Base-by-base conservation (phyloP, 1,284 basidiomycete genomes). In the Phaffia rhodozyma region DNA sequence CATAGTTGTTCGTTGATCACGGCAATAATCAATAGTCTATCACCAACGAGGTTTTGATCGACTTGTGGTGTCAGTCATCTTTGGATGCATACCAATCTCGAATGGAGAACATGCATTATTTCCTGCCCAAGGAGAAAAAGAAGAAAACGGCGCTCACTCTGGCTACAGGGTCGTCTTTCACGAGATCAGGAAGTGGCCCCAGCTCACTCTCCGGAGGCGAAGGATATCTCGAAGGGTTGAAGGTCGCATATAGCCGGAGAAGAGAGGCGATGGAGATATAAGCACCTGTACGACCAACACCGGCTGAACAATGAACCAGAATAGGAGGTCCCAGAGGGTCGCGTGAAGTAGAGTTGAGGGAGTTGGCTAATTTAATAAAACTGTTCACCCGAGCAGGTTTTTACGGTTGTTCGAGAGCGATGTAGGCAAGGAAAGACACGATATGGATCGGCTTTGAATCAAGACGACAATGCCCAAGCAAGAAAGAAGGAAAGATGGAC, bases 251-350 rank as follows among this genome's bases (percentile, higher is more conserved):
- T 11, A 58, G 51, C 7, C 62, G 62, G 25, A 32, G 38, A 50
- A 63, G 62, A n/a, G 62, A 70, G 2, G 71, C 67, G 34, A 73
- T 69, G 11, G 75, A 71, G 57, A 77, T 74, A 54, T 74, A 70
- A 1, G 77, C 76, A 3, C 77, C 77, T 3, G 75, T 77, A 6
- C 77, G 69, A 7, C 77, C 77, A n/a, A 78, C 73, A 3, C 77
- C 77, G 1, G 77, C 77, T 5, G 76, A 77, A 65, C 62, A 78
- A 67, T 77, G 76, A 5, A 76, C 68, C 67, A 77, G 73, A 21
- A 74, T 69, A 7, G 77, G 75, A 11, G 57, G 58, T 18, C 49
- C 57, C 18, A 34, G 34, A 5, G 34, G 38, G 47, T 55, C 32
- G n/a, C 60, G 59, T 32, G 60, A 32, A 9, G 49, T 55, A 3